These are phyloP conservation scores for Rhodotorula toruloides DNA, from an alignment of 768 basidiomycete genomes.

Conservation along the genomic window DNA sequence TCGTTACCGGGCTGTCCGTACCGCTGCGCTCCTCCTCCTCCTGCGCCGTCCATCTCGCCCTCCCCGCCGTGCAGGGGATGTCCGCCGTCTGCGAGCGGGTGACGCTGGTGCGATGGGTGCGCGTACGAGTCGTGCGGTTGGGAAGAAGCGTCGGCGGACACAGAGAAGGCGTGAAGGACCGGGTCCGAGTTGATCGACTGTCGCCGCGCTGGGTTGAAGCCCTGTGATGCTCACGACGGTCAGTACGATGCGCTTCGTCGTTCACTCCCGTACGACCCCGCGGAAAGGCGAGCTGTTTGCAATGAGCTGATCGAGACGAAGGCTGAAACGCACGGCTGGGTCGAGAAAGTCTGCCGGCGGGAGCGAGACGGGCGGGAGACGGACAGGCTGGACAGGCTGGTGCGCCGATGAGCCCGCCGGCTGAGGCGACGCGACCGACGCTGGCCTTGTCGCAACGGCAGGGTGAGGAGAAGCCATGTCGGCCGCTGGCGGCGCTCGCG, in stretches of 20 bases:
- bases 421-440: neutral
- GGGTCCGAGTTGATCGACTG: slow-evolving; percentile 36
- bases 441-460: no score
- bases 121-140: neutral
- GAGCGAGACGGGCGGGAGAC: slow-evolving; percentile 16
- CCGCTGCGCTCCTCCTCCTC: no score
- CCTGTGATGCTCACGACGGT: neutral
- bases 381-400: neutral
- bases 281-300: no score
- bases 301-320: no score
- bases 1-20: no score
- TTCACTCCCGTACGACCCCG: no score
- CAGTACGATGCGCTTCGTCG: no score
- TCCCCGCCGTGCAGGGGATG: no score
- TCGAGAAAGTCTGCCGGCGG: slow-evolving; percentile 7
- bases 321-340: neutral
- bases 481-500: no score
- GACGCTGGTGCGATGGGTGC: neutral
- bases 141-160: neutral
- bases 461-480: no score
- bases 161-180: slow-evolving; percentile 35
- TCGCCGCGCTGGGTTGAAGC: neutral
- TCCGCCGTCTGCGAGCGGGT: neutral
- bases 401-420: neutral
- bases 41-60: no score